A percentile compares a stretch with the other conserved stretches of the same genome.
Evolutionary conservation across 306 rosid species (phyloP).

Genomic region (Glycine tomentella): DNA sequence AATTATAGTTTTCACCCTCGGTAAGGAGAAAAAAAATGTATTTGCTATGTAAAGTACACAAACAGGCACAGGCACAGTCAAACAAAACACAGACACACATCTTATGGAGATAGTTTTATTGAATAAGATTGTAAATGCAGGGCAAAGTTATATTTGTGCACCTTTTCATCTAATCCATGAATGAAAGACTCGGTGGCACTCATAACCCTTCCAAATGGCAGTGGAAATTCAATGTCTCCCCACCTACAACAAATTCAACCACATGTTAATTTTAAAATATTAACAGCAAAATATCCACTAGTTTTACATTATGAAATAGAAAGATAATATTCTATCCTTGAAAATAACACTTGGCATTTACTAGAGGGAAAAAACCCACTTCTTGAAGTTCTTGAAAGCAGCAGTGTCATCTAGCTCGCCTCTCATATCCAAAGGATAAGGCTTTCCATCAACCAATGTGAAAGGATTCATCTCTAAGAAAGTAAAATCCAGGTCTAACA

Average conservation of each 20-base stretch:
- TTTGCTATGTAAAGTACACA: not conserved
- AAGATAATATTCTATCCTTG: not conserved
- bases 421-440: slow-evolving; percentile 99
- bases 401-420: slow-evolving; percentile 98
- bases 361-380: slow-evolving; percentile 56
- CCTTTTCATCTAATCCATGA: slow-evolving; percentile 96
- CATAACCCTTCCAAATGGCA: slow-evolving; percentile 98
- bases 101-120: slow-evolving; percentile 26
- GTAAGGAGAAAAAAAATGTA: not conserved
- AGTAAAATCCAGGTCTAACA: slow-evolving; percentile 92
- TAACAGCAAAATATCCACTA: slow-evolving; percentile 6
- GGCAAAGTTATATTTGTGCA: slow-evolving; percentile 45
- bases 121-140: slow-evolving; percentile 19
- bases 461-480: slow-evolving; percentile 99
- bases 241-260: slow-evolving; percentile 65
- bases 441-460: slow-evolving; percentile 86
- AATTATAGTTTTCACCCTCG: not conserved
- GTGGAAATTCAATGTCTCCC: slow-evolving; percentile 85
- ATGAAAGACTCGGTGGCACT: slow-evolving; percentile 79
- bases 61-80: not conserved
- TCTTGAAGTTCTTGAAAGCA: slow-evolving; percentile 96
- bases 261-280: not conserved
- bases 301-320: slow-evolving; percentile 22
- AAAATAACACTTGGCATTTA: slow-evolving; percentile 27
- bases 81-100: not conserved